Base-by-base conservation (phyloP, 2,329 filamentous ascomycete species). In the Hypoxylon rubiginosum region DNA sequence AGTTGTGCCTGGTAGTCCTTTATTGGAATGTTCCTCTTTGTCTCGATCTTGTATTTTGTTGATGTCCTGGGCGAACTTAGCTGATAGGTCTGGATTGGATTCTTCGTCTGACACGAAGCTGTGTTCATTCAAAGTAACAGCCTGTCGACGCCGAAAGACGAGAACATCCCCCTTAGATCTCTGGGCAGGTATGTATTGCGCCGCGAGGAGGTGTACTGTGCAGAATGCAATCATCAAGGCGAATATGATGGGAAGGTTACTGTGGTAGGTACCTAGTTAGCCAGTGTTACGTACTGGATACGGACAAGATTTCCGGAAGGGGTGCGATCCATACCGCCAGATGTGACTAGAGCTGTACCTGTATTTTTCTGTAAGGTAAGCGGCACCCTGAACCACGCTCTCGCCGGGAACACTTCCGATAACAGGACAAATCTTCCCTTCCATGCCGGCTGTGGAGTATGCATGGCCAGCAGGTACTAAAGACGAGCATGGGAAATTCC, bases 331-430 rank as follows among this genome's bases (percentile, higher is more conserved):
- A 43, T 43, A 43, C 39, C 43, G 43, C 91, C 91, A 93, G 64
- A 86, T 82, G 80, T 93, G 82, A 6, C 76, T 77, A 63, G 82
- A 78, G 57, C 80, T 77, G 76, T 92, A 93, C 2, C 80, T 74
- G 77, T 88, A 90, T 15, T 81, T 82, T 4, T 81, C 76, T 46
- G 74, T 73, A 55, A 90, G 79, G 71, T 89, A 92, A 8, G 84
- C 73, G 2, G 83, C 74, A 1, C 88, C 79, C 11, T 90, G 90
- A 13, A 87, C 82, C 8, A 84, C 78, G n/a, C n/a, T n/a, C n/a
- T n/a, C n/a, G n/a, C n/a, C n/a, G n/a, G n/a, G n/a, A n/a, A n/a
- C n/a, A n/a, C n/a, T n/a, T n/a, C 45, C 82, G 82, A 76, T 90
- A 92, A 39, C 15, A 4, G 10, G 19, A 88, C 81, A 45, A 81